Evolutionary conservation across 1,284 basidiomycete genomes (phyloP).

Genomic region (Sporisorium sorghi): DNA sequence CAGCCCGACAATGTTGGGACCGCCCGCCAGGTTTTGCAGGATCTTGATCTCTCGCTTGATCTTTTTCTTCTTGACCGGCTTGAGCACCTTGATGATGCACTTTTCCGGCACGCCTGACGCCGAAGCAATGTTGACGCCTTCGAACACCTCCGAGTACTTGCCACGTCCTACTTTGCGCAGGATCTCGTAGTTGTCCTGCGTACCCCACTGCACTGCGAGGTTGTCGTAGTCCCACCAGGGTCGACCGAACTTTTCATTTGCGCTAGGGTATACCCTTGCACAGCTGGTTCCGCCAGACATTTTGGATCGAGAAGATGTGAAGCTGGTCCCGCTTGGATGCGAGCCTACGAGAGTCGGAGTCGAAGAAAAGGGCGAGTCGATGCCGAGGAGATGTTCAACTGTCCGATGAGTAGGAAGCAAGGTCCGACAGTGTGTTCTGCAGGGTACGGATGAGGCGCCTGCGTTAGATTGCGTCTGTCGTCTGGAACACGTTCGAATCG

Average conservation of each 20-base stretch:
- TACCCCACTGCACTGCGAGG: conserved; percentile 68
- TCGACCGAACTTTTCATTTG: conserved; percentile 74
- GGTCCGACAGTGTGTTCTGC: not conserved
- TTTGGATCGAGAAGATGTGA: conserved; percentile 5
- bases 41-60: conserved; percentile 99
- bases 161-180: conserved; percentile 95
- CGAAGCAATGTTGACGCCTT: conserved; percentile 87
- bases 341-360: not conserved
- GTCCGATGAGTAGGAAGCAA: not conserved
- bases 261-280: conserved; percentile 74
- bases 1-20: conserved; percentile 86
- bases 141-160: conserved; percentile 83
- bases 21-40: conserved; percentile 93
- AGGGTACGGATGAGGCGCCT: not conserved
- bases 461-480: not conserved
- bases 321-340: not conserved
- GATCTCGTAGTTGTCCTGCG: conserved; percentile 97
- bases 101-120: conserved; percentile 80
- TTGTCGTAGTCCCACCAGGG: conserved; percentile 76
- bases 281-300: conserved; percentile 53
- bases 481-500: not conserved
- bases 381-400: not conserved
- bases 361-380: not conserved
- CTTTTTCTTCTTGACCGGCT: conserved; percentile 99
- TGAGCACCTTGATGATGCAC: conserved; percentile 98